Evolutionary conservation across 2,329 filamentous ascomycete genomes (phyloP), one percentile per base, ranked within the genome.

Genomic region (Penicillium sp.): DNA sequence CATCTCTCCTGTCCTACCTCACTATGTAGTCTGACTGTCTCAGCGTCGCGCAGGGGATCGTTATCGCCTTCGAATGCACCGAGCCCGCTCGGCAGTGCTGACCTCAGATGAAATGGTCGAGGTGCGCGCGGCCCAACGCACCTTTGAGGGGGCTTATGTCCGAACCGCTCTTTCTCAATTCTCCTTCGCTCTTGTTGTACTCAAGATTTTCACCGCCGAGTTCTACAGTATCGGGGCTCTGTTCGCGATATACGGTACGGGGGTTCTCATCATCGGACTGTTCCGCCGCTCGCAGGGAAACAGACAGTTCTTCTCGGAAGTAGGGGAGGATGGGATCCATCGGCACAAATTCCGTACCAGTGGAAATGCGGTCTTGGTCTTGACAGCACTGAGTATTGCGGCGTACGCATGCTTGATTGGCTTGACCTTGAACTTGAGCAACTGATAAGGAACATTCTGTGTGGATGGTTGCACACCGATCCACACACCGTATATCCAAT

Each of bases 211-310:
- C 79, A 97, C 92, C 9, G 85, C 88, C 52, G 94, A 97, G 72
- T 97, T 99, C 80, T 97, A 97, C 77, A 87, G 89, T 66, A 96
- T 97, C 62, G 94, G 94, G n/a, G 94, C 94, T 7, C 82, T 99
- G 33, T 97, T 97, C 73, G 93, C 94, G 43, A 87, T 91, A 49
- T 97, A 97, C 71, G 94, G 93, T 13, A 87, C 88, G 4, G 90
- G 91, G 7, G 85, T 99, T 48, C 80, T 97, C 71, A 81, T 90
- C 27, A 91, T 95, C 59, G 89, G 91, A 67, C 80, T 91, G 54
- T 95, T 95, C 76, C 85, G 94, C 57, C 86, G 94, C 54, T 90
- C 93, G 71, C 90, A 97, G 76, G 93, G 94, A 57, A 96, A 97
- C 71, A 85, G 87, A 63, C 93, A 97, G 76, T 97, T 99, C 78